These are phyloP conservation scores for Microcyclospora pomicola DNA, from an alignment of 2,329 filamentous ascomycete genomes.

Conservation along the genomic window DNA sequence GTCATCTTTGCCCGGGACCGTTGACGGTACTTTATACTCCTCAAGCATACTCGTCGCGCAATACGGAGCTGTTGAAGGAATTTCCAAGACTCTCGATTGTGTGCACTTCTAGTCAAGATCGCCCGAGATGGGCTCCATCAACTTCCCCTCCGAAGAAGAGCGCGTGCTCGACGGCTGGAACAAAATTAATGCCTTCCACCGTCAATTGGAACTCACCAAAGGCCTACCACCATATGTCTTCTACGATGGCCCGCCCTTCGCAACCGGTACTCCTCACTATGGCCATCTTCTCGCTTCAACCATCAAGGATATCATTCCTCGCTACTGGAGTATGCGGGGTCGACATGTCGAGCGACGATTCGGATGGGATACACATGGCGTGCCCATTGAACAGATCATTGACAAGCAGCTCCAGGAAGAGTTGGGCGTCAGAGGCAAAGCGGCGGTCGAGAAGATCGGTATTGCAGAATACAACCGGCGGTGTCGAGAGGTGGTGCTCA, in stretches of 20 bases:
- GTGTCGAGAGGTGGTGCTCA: conserved; percentile 87
- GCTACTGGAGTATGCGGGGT: conserved; percentile 97
- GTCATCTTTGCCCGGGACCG: too few species aligned
- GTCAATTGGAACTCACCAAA: conserved; percentile 74
- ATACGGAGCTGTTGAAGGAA: too few species aligned
- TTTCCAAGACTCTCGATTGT: too few species aligned
- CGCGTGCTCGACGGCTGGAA: conserved; percentile 72
- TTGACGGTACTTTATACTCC: too few species aligned
- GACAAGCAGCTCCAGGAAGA: conserved; percentile 58
- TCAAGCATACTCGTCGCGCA: too few species aligned
- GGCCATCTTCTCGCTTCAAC: conserved; percentile 77
- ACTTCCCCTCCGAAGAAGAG: conserved; percentile 88
- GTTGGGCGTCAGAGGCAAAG: conserved; percentile 72
- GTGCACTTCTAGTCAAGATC: neutral
- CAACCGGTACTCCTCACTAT: conserved; percentile 49
- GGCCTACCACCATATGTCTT: conserved; percentile 81
- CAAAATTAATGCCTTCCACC: conserved; percentile 81
- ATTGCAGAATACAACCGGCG: conserved; percentile 83
- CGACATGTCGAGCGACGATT: conserved; percentile 84
- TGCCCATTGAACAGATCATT: conserved; percentile 94
- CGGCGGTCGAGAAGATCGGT: conserved; percentile 74
- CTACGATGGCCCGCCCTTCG: conserved; percentile 56
- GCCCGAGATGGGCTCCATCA: conserved; percentile 35
- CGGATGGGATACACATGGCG: conserved; percentile 89
- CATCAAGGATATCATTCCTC: conserved; percentile 92